Evolutionary conservation across 192 early-diverging fungal species (phyloP).

Genomic region (Linnemannia elongata): DNA sequence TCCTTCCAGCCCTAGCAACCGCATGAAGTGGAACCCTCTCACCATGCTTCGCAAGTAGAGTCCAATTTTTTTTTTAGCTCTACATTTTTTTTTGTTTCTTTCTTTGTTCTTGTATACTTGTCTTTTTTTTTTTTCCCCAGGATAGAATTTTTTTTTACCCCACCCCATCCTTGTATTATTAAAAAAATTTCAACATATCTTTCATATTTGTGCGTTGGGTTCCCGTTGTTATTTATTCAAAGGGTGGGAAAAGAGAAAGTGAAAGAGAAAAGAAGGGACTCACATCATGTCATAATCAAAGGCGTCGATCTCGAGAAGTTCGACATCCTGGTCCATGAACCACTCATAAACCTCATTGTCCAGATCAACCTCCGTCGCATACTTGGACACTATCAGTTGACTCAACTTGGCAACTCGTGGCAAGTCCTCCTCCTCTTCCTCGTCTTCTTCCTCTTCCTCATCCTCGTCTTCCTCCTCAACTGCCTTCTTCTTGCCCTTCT

Average conservation of each 20-base stretch:
- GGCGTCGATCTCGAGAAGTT: not conserved
- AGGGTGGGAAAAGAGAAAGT: not conserved
- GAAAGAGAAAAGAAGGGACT: not conserved
- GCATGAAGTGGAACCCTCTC: conserved; percentile 35
- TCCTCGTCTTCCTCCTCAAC: not conserved
- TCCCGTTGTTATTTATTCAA: not conserved
- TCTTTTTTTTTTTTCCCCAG: not conserved
- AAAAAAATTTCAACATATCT: not conserved
- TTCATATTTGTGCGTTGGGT: not conserved
- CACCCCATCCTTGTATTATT: not conserved
- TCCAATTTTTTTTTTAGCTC: not conserved
- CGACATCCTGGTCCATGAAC: conserved; percentile 15
- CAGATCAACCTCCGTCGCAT: not conserved
- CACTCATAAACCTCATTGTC: conserved; percentile 12
- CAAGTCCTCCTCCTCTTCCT: not conserved
- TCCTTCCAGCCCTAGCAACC: conserved; percentile 15
- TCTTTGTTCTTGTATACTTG: conserved; percentile 6
- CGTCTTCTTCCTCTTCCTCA: not conserved
- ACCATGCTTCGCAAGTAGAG: conserved; percentile 50
- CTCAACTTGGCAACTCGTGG: conserved; percentile 1
- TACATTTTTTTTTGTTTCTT: not conserved
- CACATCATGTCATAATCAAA: conserved; percentile 15
- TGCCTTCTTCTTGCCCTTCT: not conserved
- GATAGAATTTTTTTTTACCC: not conserved
- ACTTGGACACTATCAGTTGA: not conserved